Evolutionary conservation across 2,329 filamentous ascomycete species (phyloP).

Genomic region (Verticillium dahliae): DNA sequence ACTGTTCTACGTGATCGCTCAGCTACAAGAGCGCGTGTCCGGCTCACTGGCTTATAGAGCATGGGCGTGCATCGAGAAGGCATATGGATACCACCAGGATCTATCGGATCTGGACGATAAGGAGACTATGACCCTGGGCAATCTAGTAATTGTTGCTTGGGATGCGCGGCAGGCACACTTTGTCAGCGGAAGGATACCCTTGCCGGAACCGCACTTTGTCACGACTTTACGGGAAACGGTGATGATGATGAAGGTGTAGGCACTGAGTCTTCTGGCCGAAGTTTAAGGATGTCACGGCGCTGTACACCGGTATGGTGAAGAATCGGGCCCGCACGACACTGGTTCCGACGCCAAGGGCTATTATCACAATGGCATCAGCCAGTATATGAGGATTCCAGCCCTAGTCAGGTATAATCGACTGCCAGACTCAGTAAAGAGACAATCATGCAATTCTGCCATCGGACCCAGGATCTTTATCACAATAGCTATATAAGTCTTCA

Average conservation of each 20-base stretch:
- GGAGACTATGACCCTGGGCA: constrained; percentile 10
- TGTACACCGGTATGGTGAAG: no score
- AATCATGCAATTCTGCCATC: no score
- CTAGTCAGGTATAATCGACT: no score
- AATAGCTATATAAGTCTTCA: no score
- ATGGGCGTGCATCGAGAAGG: constrained; percentile 38
- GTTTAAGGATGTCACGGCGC: no score
- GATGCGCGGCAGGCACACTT: neutral
- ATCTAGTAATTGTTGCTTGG: constrained; percentile 1
- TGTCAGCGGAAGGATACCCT: neutral
- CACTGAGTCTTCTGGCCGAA: neutral
- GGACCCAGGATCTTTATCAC: no score
- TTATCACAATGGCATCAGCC: neutral
- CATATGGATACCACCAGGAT: constrained; percentile 41
- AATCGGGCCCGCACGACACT: no score
- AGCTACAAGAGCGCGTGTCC: constrained; percentile 40
- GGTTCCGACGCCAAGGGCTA: no score
- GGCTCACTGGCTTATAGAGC: constrained; percentile 45
- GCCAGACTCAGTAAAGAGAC: no score
- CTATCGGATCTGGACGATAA: constrained; percentile 41
- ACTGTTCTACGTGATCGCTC: constrained; percentile 46
- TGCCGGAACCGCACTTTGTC: constrained; percentile 1
- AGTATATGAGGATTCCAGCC: no score
- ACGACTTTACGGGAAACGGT: neutral
- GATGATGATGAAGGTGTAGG: constrained; percentile 4